A percentile compares a stretch with the other conserved stretches of the same genome.
phyloP scores from a whole-genome alignment of 2,329 filamentous ascomycete genomes.

The Aspergillus candidus region DNA sequence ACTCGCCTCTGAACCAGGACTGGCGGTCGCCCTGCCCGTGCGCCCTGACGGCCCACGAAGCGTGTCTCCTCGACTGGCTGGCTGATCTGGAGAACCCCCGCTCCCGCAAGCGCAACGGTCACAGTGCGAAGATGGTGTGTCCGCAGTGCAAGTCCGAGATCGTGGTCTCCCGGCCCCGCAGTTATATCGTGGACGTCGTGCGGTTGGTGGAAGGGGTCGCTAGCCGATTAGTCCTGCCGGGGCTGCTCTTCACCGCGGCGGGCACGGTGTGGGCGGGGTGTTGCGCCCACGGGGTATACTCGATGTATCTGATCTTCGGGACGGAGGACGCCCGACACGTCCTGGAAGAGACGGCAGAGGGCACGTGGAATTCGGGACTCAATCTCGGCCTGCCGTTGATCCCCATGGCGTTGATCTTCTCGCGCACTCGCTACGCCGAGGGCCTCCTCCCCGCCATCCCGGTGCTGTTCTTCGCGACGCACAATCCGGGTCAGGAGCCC shows the following conservation, averaged over 20 bases:
- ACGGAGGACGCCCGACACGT: slow-evolving; percentile 54
- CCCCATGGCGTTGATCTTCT: slow-evolving; percentile 61
- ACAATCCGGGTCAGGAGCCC: slow-evolving; percentile 39
- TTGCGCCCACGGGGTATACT: slow-evolving; percentile 55
- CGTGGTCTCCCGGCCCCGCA: slow-evolving; percentile 65
- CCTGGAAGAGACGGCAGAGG: slow-evolving; percentile 37
- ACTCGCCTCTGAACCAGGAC: slow-evolving; percentile 51
- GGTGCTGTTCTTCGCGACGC: slow-evolving; percentile 49
- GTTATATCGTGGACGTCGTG: slow-evolving; percentile 63
- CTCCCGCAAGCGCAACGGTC: slow-evolving; percentile 44
- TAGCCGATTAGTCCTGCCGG: slow-evolving; percentile 58
- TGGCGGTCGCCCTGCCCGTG: slow-evolving; percentile 92
- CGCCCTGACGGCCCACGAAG: slow-evolving; percentile 83
- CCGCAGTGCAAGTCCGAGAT: slow-evolving; percentile 87
- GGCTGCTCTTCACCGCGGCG: slow-evolving; percentile 49
- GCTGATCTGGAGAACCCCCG: slow-evolving; percentile 71
- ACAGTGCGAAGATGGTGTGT: slow-evolving; percentile 62
- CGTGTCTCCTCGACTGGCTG: slow-evolving; percentile 85
- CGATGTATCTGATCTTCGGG: slow-evolving; percentile 62
- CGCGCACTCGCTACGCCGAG: slow-evolving; percentile 59
- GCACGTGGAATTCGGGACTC: slow-evolving; percentile 44
- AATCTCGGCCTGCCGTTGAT: slow-evolving; percentile 61
- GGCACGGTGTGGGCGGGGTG: slow-evolving; percentile 48
- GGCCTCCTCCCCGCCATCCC: slow-evolving; percentile 58
- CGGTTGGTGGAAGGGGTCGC: slow-evolving; percentile 54